These are phyloP conservation scores for Nitzschia sp. DNA, from an alignment of 108 stramenopile species.

Conservation along the genomic window DNA sequence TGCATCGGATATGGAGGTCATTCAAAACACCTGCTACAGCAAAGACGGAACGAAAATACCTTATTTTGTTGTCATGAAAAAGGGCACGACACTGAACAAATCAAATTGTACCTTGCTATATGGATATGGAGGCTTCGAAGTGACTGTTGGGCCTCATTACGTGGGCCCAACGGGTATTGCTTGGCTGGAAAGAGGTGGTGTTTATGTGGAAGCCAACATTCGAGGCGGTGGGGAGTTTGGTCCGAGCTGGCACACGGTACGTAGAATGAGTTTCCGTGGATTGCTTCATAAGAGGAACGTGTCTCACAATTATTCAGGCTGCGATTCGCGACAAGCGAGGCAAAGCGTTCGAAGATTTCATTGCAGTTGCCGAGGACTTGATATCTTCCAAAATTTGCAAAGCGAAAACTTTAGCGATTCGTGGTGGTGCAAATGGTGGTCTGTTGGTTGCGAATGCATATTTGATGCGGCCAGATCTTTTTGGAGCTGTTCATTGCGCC, in stretches of 20 bases:
- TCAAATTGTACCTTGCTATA: conserved; percentile 68
- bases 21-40: conserved; percentile 69
- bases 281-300: not conserved
- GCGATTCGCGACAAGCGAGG: conserved; percentile 81
- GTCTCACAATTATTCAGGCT: conserved; percentile 54
- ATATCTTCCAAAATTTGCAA: conserved; percentile 62
- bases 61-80: conserved; percentile 71
- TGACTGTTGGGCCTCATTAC: conserved; percentile 91
- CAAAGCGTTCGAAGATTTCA: conserved; percentile 94
- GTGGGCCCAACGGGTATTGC: conserved; percentile 66
- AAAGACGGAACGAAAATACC: conserved; percentile 88
- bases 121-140: conserved; percentile 97
- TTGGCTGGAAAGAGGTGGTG: conserved; percentile 93
- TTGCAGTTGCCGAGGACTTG: conserved; percentile 84
- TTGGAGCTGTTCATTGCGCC: conserved; percentile 85
- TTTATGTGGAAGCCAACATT: conserved; percentile 95
- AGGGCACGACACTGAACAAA: conserved; percentile 52
- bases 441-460: conserved; percentile 81
- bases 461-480: conserved; percentile 86
- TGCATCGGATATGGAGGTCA: conserved; percentile 58
- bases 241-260: conserved; percentile 75
- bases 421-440: conserved; percentile 95
- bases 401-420: conserved; percentile 76
- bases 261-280: not conserved
- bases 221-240: conserved; percentile 96